A percentile compares a stretch with the other conserved stretches of the same genome.
These are phyloP conservation scores for Podospora pseudopauciseta DNA, from an alignment of 495 filamentous ascomycete genomes.

Conservation along the genomic window DNA sequence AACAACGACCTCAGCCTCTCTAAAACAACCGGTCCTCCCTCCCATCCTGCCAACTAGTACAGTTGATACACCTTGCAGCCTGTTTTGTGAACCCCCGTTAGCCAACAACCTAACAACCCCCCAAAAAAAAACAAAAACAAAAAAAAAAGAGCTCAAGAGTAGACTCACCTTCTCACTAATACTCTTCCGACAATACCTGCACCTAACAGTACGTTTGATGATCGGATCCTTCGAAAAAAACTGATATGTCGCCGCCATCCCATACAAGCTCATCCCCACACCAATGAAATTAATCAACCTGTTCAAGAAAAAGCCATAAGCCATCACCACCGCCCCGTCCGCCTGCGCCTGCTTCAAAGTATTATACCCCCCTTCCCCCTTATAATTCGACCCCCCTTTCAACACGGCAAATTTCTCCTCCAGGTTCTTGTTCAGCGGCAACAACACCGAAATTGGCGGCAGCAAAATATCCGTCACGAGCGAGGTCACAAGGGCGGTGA, in stretches of 20 bases:
- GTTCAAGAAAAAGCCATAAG: conserved; percentile 67
- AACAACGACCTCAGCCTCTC: conserved; percentile 1
- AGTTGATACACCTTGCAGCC: conserved; percentile 65
- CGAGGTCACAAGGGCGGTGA: conserved; percentile 67
- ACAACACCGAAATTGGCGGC: conserved; percentile 64
- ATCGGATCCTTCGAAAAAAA: conserved; percentile 59
- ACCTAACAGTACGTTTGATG: conserved; percentile 67
- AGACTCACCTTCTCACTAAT: conserved; percentile 60
- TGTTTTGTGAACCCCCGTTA: conserved; percentile 24
- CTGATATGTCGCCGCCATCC: conserved; percentile 63
- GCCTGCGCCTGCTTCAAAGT: conserved; percentile 62
- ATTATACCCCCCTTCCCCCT: conserved; percentile 57
- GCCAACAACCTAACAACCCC: background rate
- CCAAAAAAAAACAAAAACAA: background rate
- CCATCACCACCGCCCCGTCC: conserved; percentile 69
- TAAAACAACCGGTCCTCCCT: conserved; percentile 50
- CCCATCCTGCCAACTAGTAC: conserved; percentile 76
- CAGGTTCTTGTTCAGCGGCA: conserved; percentile 67
- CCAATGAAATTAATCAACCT: conserved; percentile 62
- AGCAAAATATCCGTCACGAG: conserved; percentile 69
- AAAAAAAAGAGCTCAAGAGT: background rate
- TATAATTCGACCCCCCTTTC: conserved; percentile 39
- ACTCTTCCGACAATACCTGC: conserved; percentile 66
- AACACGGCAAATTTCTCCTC: conserved; percentile 72
- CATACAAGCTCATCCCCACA: conserved; percentile 63